Conservation (phyloP, 352 stramenopile genomes). For the Phytophthora tubulina region DNA sequence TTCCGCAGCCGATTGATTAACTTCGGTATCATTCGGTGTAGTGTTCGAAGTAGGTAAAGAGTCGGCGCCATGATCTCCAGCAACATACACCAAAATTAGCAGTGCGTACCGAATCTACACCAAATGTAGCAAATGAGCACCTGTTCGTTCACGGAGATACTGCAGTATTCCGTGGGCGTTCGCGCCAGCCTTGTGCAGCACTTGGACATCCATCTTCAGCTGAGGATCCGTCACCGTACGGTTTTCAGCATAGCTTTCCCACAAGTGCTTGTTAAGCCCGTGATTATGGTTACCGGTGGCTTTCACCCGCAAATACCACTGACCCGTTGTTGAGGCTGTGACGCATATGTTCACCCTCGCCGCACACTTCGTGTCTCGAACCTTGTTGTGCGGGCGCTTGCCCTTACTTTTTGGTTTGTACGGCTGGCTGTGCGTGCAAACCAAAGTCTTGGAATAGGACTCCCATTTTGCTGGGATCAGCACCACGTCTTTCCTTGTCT, state of each 20-base stretch:
- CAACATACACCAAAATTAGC: not conserved
- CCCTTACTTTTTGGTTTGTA: not conserved
- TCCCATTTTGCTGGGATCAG: not conserved
- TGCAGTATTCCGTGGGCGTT: conserved; percentile 4
- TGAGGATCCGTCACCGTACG: not conserved
- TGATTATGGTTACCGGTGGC: conserved; percentile 4
- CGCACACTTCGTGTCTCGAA: not conserved
- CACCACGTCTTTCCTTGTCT: not conserved
- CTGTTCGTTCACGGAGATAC: conserved; percentile 1
- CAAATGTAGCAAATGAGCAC: not conserved
- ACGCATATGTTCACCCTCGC: conserved; percentile 4
- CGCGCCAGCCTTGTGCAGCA: conserved; percentile 12
- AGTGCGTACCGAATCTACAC: conserved; percentile 2
- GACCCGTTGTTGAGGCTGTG: not conserved
- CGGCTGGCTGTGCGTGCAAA: not conserved
- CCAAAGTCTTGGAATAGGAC: not conserved
- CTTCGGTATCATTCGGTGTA: no score
- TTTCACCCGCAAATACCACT: conserved; percentile 7
- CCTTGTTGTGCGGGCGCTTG: not conserved
- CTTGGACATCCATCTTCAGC: not conserved
- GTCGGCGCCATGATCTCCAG: no score
- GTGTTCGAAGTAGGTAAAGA: no score
- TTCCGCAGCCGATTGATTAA: no score
- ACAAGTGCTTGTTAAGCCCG: conserved; percentile 3
- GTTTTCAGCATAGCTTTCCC: conserved; percentile 3